A percentile compares a stretch with the other conserved stretches of the same genome.
phyloP scores from a whole-genome alignment of 768 basidiomycete species.

The Rhodocollybia butyracea region DNA sequence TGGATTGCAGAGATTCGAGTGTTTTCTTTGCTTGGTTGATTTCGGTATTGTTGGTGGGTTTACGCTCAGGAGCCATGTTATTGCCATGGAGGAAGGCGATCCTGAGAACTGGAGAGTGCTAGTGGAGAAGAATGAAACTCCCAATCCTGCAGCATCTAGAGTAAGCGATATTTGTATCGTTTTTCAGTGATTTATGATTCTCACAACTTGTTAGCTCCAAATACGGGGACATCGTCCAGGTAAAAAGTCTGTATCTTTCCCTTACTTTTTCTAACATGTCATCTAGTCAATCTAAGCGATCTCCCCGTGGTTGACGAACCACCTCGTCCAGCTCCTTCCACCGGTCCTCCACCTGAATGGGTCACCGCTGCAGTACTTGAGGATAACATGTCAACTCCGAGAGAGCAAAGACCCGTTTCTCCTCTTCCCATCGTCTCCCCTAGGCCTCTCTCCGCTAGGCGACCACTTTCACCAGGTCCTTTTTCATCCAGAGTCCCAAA shows the following conservation, averaged over 20 bases:
- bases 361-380: constrained; percentile 2
- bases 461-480: too few species aligned
- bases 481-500: too few species aligned
- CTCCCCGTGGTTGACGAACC: background rate
- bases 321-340: constrained; percentile 1
- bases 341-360: background rate
- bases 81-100: constrained; percentile 26
- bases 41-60: constrained; percentile 21
- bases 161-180: too few species aligned
- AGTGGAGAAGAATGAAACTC: constrained; percentile 1
- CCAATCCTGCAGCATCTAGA: constrained; percentile 2
- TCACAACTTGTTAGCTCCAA: background rate
- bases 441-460: too few species aligned
- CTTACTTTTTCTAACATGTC: background rate
- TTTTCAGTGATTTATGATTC: too few species aligned
- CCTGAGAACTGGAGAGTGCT: constrained; percentile 26
- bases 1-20: constrained; percentile 26
- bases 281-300: background rate
- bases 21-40: constrained; percentile 25
- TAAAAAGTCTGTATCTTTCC: background rate
- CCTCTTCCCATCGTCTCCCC: too few species aligned
- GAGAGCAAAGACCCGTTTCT: too few species aligned
- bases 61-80: constrained; percentile 25
- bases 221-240: background rate
- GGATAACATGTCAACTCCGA: background rate